Conservation (phyloP, 805 yeast species). For the Yarrowia osloensis region DNA sequence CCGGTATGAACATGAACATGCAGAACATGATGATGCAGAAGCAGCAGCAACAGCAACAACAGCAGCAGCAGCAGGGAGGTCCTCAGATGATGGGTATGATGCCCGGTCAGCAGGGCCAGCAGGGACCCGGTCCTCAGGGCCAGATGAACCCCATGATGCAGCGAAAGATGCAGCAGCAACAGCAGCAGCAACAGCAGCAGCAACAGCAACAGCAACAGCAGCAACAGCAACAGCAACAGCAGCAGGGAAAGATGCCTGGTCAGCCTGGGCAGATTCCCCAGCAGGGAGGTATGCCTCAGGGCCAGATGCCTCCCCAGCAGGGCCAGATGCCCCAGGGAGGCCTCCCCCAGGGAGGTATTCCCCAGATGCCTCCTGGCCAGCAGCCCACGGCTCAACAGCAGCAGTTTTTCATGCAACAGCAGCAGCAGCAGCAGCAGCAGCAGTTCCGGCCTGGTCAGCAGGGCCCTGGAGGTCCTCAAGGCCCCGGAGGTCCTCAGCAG, state of each 20-base stretch:
- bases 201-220: conserved; percentile 36
- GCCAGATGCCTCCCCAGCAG: neutral
- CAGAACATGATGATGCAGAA: conserved; percentile 14
- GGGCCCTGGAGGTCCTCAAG: neutral
- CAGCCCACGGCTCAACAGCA: conserved; percentile 11
- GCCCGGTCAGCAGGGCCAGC: conserved; percentile 6
- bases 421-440: conserved; percentile 24
- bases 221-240: conserved; percentile 33
- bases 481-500: neutral
- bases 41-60: conserved; percentile 31
- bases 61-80: conserved; percentile 39
- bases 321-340: conserved; percentile 30
- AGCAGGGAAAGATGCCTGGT: conserved; percentile 37
- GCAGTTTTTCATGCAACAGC: conserved; percentile 17
- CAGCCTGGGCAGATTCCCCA: conserved; percentile 20
- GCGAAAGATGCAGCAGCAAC: conserved; percentile 36
- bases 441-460: conserved; percentile 30
- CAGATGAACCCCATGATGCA: conserved; percentile 21
- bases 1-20: conserved; percentile 14
- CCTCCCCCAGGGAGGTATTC: conserved; percentile 6
- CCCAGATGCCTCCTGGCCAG: conserved; percentile 25
- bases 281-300: conserved; percentile 1
- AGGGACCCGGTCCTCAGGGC: conserved; percentile 36
- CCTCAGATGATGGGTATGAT: conserved; percentile 23
- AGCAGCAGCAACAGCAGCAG: conserved; percentile 36